Evolutionary conservation across 768 basidiomycete genomes (phyloP).

Genomic region (Lactarius deliciosus): DNA sequence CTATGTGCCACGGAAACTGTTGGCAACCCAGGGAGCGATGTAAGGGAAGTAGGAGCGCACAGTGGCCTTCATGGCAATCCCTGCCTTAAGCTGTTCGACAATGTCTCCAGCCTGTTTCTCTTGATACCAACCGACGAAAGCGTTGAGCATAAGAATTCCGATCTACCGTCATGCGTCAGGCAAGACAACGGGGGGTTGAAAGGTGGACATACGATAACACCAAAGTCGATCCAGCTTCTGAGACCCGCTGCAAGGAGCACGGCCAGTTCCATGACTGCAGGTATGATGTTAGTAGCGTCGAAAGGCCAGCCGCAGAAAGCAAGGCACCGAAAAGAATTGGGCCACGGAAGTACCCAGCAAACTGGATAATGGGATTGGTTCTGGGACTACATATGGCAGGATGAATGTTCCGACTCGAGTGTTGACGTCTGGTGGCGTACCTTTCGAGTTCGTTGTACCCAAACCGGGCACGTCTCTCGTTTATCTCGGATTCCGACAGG

Average conservation of each 20-base stretch:
- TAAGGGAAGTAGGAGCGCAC: slow-evolving; percentile 25
- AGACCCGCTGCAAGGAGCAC: slow-evolving; percentile 47
- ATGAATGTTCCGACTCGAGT: neutral
- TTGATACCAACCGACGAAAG: slow-evolving; percentile 47
- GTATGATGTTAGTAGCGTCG: neutral
- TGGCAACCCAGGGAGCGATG: neutral
- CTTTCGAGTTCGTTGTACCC: slow-evolving; percentile 48
- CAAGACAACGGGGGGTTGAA: neutral
- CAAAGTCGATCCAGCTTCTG: slow-evolving; percentile 50
- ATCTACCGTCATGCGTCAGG: slow-evolving; percentile 32
- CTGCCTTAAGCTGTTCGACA: slow-evolving; percentile 49
- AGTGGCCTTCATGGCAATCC: slow-evolving; percentile 43
- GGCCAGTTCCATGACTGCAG: slow-evolving; percentile 46
- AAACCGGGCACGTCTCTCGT: slow-evolving; percentile 36
- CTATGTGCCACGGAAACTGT: neutral
- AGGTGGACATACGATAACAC: slow-evolving; percentile 43
- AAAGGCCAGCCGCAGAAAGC: neutral
- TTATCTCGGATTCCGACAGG: slow-evolving; percentile 38
- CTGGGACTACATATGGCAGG: slow-evolving; percentile 33
- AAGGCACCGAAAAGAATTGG: slow-evolving; percentile 39
- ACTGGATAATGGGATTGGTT: slow-evolving; percentile 46
- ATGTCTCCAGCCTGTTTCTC: slow-evolving; percentile 52
- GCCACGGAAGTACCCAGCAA: slow-evolving; percentile 46
- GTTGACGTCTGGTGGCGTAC: slow-evolving; percentile 26
- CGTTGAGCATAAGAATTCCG: slow-evolving; percentile 44